Base-by-base conservation (phyloP, 2,329 filamentous ascomycete genomes). In the Ophiostoma montium region DNA sequence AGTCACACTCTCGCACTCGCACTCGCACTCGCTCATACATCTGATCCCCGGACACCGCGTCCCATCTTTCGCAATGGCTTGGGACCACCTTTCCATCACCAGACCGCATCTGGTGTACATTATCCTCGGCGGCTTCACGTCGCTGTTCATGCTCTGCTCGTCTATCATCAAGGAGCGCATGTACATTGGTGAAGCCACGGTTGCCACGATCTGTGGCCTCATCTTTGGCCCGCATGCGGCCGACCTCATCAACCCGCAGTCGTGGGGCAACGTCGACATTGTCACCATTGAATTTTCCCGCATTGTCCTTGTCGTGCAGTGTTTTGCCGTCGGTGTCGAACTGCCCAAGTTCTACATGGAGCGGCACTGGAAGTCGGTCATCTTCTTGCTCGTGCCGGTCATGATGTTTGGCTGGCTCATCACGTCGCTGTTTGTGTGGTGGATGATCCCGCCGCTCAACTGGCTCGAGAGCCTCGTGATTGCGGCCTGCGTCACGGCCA, bases 171-270 rank as follows among this genome's bases (percentile, higher is more conserved):
- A 98, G 72, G 92, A 98, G 73, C 85, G 86, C 64, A 76, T 96
- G 61, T 98, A 98, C 70, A 98, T 98, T 64, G 92, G 92, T 62
- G 92, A 98, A 74, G 92, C 92, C 46, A 96, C 92, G 1, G 86
- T 98, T 41, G 87, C 88, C 46, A 94, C 87, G 3, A 67, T 94
- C 45, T 87, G 84, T 61, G 87, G 87, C 55, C 82, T 94, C 63
- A 88, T 92, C 58, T 94, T 94, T 59, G 87, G 88, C 0, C 88
- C 88, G 15, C 80, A 88, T 68, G 86, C 81, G 35, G 85, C 86
- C 52, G 79, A 87, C 58, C 71, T 94, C 35, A 89, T 94, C 62
- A 71, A 90, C 60, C 87, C 82, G 48, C 60, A 67, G 51, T 71
- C 72, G 51, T 94, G 88, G 88, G 86, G 86, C 52, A 89, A 82